These are phyloP conservation scores for Crassisporium funariophilum DNA, from an alignment of 768 basidiomycete species.

Conservation along the genomic window DNA sequence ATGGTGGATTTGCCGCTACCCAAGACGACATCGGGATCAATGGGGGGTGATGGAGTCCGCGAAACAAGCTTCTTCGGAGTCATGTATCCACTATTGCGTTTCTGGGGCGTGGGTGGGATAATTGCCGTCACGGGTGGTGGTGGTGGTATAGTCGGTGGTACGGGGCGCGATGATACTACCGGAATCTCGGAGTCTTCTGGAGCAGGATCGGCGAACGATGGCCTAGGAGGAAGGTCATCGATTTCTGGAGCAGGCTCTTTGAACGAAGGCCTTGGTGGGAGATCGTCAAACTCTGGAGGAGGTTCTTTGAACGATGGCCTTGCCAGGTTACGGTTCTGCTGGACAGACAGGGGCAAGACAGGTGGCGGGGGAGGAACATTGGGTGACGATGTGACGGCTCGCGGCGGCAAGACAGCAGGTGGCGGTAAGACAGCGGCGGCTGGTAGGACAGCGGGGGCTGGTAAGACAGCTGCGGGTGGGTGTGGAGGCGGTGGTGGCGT, in stretches of 20 bases:
- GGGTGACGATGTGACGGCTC: constrained; percentile 25
- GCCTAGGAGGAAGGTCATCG: constrained; percentile 45
- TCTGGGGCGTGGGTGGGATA: constrained; percentile 55
- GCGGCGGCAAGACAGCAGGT: too few relatives aligned
- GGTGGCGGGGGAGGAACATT: constrained; percentile 33
- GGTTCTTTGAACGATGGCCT: constrained; percentile 54
- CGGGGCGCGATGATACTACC: constrained; percentile 40
- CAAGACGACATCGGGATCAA: constrained; percentile 36
- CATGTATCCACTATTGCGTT: constrained; percentile 37
- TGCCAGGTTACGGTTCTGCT: constrained; percentile 29
- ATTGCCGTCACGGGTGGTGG: constrained; percentile 44
- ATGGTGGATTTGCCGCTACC: constrained; percentile 42
- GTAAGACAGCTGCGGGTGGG: constrained; percentile 5
- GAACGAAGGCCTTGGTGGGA: constrained; percentile 49
- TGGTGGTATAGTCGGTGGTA: constrained; percentile 34
- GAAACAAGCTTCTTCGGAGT: constrained; percentile 38
- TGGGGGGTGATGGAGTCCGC: constrained; percentile 46
- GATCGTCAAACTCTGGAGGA: constrained; percentile 50
- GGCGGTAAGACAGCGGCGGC: not conserved
- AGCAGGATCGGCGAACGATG: constrained; percentile 60
- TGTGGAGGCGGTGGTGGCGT: constrained; percentile 34
- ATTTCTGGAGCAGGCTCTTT: constrained; percentile 66
- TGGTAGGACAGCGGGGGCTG: not conserved
- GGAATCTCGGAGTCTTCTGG: constrained; percentile 54
- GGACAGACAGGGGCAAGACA: constrained; percentile 8